Base-by-base conservation (phyloP, 73 alveolate genomes). In the Stentor coeruleus region DNA sequence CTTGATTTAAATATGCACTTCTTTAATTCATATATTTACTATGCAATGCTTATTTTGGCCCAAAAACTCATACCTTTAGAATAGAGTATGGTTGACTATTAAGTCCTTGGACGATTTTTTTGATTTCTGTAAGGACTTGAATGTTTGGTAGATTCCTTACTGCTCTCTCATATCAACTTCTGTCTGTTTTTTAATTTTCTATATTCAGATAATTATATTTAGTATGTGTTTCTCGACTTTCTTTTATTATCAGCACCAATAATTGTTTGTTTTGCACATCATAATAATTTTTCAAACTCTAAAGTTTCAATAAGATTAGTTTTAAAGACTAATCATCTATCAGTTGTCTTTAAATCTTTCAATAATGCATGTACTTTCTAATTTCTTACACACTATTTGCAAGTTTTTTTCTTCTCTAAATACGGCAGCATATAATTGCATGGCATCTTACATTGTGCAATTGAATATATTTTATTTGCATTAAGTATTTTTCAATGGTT, bases 341-440 rank as follows among this genome's bases (percentile, higher is more conserved):
- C 98, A 59, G 77, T 85, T 30, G 86, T 91, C 59, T 93, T 90
- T 76, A 89, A 77, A 59, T 89, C 91, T 41, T 82, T 74, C 74
- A 81, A 92, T 81, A 59, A 66, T 81, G 75, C 86, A 59, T 82
- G 91, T 89, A n/a, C 84, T 92, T 60, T 87, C 81, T 38, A 94
- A 41, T 57, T 90, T 87, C 76, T 84, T 75, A 81, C 81, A 84
- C 40, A 96, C 98, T 58, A 90, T 91, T 59, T 88, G 87, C 33
- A 92, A 83, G 37, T 89, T 87, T 57, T 92, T 91, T 80, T 94
- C 89, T 66, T 57, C 86, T 84, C 96, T 88, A 88, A 90, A 91
- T 76, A 94, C 97, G 38, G 97, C 96, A 39, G 96, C 95, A 79
- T 92, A 97, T 59, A 91, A 85, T 81, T 94, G 91, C 98, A 94